Percentiles rank a stretch among this genome's conserved stretches.
Evolutionary conservation across 2,329 filamentous ascomycete species (phyloP).

Genomic region (Colletotrichum zoysiae): DNA sequence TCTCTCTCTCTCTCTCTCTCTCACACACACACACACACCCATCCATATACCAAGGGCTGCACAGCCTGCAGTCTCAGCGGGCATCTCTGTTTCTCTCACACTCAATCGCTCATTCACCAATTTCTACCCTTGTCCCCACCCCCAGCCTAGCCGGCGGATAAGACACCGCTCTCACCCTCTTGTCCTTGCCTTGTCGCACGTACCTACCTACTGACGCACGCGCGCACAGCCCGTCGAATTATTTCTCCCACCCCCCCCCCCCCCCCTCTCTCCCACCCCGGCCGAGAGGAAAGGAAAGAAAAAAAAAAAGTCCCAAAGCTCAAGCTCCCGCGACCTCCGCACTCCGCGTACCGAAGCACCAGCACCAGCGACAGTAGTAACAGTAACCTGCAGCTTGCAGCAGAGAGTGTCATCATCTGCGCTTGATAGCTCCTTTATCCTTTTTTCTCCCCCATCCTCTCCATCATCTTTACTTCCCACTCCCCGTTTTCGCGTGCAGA

Average conservation of each 20-base stretch:
- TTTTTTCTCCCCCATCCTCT: background rate
- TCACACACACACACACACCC: slow-evolving; percentile 28
- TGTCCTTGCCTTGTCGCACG: slow-evolving; percentile 34
- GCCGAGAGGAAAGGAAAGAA: background rate
- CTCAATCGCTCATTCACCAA: slow-evolving; percentile 28
- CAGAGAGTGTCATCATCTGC: slow-evolving; percentile 17
- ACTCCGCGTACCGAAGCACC: slow-evolving; percentile 26
- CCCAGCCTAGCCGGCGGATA: slow-evolving; percentile 31
- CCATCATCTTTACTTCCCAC: background rate
- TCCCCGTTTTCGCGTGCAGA: background rate
- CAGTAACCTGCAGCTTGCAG: slow-evolving; percentile 8
- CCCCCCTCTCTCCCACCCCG: too few relatives aligned
- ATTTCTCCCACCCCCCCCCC: slow-evolving; percentile 25
- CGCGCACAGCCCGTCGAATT: slow-evolving; percentile 39
- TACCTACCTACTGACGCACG: slow-evolving; percentile 39
- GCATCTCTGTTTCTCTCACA: slow-evolving; percentile 31
- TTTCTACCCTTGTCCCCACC: slow-evolving; percentile 38
- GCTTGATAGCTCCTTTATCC: slow-evolving; percentile 14
- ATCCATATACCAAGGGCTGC: slow-evolving; percentile 40
- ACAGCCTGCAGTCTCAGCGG: slow-evolving; percentile 40
- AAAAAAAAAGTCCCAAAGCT: slow-evolving; percentile 31
- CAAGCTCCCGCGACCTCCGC: slow-evolving; percentile 39
- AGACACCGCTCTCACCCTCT: slow-evolving; percentile 38
- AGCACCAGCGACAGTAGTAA: slow-evolving; percentile 3
- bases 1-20: background rate